Conservation (phyloP, 129 eudicot genomes). For the Flaveria sonorensis region DNA sequence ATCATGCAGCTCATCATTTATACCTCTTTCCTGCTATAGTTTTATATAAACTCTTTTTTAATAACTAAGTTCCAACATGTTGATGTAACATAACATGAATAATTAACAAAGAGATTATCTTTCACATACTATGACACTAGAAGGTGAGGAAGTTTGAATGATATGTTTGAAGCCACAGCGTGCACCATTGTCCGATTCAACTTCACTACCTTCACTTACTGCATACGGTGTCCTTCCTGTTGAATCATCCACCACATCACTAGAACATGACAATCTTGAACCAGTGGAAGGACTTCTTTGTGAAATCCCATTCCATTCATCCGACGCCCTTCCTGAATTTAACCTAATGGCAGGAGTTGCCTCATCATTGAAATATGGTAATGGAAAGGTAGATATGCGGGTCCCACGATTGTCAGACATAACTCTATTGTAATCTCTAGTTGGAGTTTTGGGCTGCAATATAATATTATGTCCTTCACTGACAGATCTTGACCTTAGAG, state of each 20-base stretch:
- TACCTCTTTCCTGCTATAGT: conserved; percentile 52
- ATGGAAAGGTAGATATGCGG: not conserved
- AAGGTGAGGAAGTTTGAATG: conserved; percentile 31
- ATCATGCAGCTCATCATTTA: conserved; percentile 56
- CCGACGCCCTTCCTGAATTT: conserved; percentile 29
- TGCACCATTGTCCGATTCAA: conserved; percentile 22
- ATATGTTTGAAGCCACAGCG: conserved; percentile 26
- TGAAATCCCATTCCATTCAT: conserved; percentile 42
- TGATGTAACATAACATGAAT: not conserved
- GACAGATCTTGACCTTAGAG: conserved; percentile 50
- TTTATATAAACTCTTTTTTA: conserved; percentile 16
- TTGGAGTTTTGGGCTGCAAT: conserved; percentile 12
- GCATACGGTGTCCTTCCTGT: too few species aligned
- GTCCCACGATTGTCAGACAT: conserved; percentile 41
- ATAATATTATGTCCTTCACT: conserved; percentile 36
- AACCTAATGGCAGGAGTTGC: conserved; percentile 35
- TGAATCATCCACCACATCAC: not conserved
- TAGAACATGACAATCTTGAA: conserved; percentile 55
- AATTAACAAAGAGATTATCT: not conserved
- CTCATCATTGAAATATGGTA: conserved; percentile 25
- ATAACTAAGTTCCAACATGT: not conserved
- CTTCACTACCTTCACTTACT: conserved; percentile 7
- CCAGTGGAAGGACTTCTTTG: conserved; percentile 49
- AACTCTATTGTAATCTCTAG: conserved; percentile 38
- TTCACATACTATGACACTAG: conserved; percentile 45